These are phyloP conservation scores for Cryptococcus sp. DNA, from an alignment of 1,284 basidiomycete genomes.

Conservation along the genomic window DNA sequence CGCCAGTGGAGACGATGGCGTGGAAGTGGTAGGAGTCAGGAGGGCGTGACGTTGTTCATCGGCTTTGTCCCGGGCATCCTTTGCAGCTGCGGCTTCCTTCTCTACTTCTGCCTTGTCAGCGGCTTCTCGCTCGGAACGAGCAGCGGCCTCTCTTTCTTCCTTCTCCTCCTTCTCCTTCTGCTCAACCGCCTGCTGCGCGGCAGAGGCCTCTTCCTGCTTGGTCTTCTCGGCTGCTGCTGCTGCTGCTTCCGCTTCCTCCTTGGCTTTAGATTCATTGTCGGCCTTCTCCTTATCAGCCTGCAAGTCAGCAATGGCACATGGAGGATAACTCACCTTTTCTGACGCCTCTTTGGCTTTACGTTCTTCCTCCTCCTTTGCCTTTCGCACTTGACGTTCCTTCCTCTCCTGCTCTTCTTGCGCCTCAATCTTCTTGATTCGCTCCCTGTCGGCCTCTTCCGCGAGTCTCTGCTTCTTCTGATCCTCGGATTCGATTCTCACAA, in stretches of 20 bases:
- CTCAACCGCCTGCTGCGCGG: slow-evolving; percentile 37
- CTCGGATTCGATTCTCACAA: slow-evolving; percentile 57
- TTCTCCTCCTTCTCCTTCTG: slow-evolving; percentile 42
- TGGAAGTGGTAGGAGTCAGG: slow-evolving; percentile 32
- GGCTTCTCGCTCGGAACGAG: slow-evolving; percentile 22
- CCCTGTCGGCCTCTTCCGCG: slow-evolving; percentile 47
- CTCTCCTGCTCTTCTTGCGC: slow-evolving; percentile 48
- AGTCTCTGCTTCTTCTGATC: slow-evolving; percentile 54
- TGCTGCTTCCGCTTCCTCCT: slow-evolving; percentile 23
- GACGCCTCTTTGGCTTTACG: slow-evolving; percentile 45
- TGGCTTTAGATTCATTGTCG: slow-evolving; percentile 52
- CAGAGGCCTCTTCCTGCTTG: too few species aligned
- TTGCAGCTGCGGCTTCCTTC: slow-evolving; percentile 27
- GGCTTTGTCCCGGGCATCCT: slow-evolving; percentile 28
- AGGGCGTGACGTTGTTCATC: slow-evolving; percentile 36
- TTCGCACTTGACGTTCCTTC: slow-evolving; percentile 43
- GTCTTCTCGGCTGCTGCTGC: too few species aligned
- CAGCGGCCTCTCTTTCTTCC: slow-evolving; percentile 55
- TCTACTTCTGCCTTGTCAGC: slow-evolving; percentile 37
- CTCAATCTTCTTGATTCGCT: slow-evolving; percentile 45
- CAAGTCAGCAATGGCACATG: slow-evolving; percentile 13
- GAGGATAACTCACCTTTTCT: slow-evolving; percentile 51
- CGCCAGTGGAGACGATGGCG: slow-evolving; percentile 37
- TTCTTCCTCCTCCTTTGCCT: slow-evolving; percentile 49
- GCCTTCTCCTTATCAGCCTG: slow-evolving; percentile 55